Evolutionary conservation across 2,329 filamentous ascomycete genomes (phyloP).

Genomic region (Cercospora canescens): DNA sequence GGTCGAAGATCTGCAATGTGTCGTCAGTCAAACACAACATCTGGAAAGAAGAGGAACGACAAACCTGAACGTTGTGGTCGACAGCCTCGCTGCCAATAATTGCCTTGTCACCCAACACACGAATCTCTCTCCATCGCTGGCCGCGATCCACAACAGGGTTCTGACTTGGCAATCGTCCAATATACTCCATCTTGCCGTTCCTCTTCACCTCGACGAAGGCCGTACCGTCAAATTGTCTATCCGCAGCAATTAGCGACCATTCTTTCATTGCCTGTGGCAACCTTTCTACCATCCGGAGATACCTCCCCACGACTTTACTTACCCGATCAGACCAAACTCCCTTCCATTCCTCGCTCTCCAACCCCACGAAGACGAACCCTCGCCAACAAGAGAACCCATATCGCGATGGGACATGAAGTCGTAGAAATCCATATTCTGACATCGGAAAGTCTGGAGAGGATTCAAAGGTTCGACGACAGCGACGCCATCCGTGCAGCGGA

Average conservation of each 20-base stretch:
- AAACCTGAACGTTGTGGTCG: constrained; percentile 58
- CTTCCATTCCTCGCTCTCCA: constrained; percentile 55
- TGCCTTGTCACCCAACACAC: constrained; percentile 44
- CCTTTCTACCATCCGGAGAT: background rate
- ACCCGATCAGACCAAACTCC: constrained; percentile 55
- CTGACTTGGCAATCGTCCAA: constrained; percentile 47
- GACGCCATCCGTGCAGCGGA: background rate
- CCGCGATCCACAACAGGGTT: constrained; percentile 13
- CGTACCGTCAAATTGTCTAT: constrained; percentile 52
- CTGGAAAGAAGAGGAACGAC: background rate
- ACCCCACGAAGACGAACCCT: constrained; percentile 44
- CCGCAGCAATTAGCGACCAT: background rate
- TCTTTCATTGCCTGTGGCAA: background rate
- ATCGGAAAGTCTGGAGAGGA: constrained; percentile 24
- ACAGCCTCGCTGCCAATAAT: constrained; percentile 47
- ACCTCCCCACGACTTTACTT: background rate
- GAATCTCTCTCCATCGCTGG: constrained; percentile 54
- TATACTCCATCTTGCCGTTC: constrained; percentile 51
- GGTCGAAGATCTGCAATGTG: constrained; percentile 60
- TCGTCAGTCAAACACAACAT: constrained; percentile 33
- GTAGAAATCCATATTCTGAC: constrained; percentile 52
- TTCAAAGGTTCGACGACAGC: background rate
- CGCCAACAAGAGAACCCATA: constrained; percentile 40
- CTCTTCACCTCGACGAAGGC: constrained; percentile 55
- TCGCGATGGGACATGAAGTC: constrained; percentile 56